Base-by-base conservation (phyloP, 225 moss, liverwort and hornwort genomes). In the Pseudoscleropodium purum region DNA sequence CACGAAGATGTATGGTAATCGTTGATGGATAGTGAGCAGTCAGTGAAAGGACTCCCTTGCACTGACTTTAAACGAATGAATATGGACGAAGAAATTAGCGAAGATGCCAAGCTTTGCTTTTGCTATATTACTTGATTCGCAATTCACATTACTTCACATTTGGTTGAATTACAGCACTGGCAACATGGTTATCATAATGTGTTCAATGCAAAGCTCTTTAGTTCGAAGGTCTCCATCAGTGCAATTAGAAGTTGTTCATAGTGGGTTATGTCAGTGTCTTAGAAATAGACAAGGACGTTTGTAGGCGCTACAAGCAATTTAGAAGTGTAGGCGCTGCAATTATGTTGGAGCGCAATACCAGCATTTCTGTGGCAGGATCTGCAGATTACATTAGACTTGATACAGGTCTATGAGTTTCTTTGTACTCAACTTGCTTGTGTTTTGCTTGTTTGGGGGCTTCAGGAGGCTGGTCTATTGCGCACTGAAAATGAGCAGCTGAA, bases 401-500 rank as follows among this genome's bases (percentile, higher is more conserved):
- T 88, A 81, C 25, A 66, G 59, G 66, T 60, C 75, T 75, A 81
- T 66, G 85, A 83, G 37, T 86, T 86, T 66, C 45, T 82, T 85
- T 91, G 81, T 63, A 60, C 56, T 49, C 51, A 81, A 70, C 59
- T 86, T 47, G 37, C 57, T 85, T 72, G 62, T 84, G 61, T 69
- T 73, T 68, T 80, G 47, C 13, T 82, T 62, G 82, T 76, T 85
- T 37, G 11, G 45, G 75, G 37, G 45, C 49, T 83, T 87, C 92
- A 96, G 96, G 97, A 97, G 92, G 93, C 94, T 87, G 91, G 80
- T 84, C 43, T 81, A 51, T 84, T 97, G 89, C 95, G 91, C 88
- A 87, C 90, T 64, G 94, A 97, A 65, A 96, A 95, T 87, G 88
- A 89, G 87, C 88, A 91, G 84, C 88, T 97, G 72, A 96, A 94